Conservation (phyloP, 352 stramenopile species). For the Phytophthora niederhauseri region DNA sequence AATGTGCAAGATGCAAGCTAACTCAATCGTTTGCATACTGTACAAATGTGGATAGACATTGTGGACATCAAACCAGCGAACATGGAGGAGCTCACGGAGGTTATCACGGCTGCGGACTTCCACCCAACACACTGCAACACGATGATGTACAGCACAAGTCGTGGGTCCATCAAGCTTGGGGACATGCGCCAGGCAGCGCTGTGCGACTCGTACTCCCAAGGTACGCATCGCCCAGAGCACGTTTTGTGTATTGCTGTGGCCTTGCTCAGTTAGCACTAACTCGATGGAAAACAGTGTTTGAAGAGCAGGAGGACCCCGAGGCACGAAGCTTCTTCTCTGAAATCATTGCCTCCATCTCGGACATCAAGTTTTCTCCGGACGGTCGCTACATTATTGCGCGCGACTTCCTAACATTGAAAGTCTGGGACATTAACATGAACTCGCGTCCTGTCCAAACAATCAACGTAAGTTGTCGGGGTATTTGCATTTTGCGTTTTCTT, state of each 20-base stretch:
- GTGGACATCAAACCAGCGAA: slow-evolving; percentile 97
- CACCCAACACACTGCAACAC: slow-evolving; percentile 94
- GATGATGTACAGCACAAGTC: slow-evolving; percentile 96
- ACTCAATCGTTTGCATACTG: background rate
- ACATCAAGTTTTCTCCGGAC: slow-evolving; percentile 94
- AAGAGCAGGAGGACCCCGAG: slow-evolving; percentile 83
- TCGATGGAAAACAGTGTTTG: slow-evolving; percentile 54
- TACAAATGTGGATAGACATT: slow-evolving; percentile 70
- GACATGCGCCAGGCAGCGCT: slow-evolving; percentile 93
- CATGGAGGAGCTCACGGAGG: slow-evolving; percentile 97
- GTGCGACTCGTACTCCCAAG: slow-evolving; percentile 86
- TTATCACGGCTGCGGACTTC: slow-evolving; percentile 95
- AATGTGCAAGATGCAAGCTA: background rate
- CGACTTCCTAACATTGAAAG: slow-evolving; percentile 96
- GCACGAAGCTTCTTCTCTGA: slow-evolving; percentile 95
- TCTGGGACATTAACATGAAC: slow-evolving; percentile 98
- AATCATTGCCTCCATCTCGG: slow-evolving; percentile 96
- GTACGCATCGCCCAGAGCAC: slow-evolving; percentile 22
- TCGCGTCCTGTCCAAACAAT: slow-evolving; percentile 93
- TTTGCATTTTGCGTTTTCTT: background rate
- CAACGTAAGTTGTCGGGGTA: slow-evolving; percentile 62
- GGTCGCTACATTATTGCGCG: slow-evolving; percentile 95
- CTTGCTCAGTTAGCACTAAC: background rate
- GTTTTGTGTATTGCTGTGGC: background rate
- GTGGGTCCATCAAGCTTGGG: slow-evolving; percentile 92